phyloP scores from a whole-genome alignment of 2,329 filamentous ascomycete genomes.

The Raffaelea deltoideospora region DNA sequence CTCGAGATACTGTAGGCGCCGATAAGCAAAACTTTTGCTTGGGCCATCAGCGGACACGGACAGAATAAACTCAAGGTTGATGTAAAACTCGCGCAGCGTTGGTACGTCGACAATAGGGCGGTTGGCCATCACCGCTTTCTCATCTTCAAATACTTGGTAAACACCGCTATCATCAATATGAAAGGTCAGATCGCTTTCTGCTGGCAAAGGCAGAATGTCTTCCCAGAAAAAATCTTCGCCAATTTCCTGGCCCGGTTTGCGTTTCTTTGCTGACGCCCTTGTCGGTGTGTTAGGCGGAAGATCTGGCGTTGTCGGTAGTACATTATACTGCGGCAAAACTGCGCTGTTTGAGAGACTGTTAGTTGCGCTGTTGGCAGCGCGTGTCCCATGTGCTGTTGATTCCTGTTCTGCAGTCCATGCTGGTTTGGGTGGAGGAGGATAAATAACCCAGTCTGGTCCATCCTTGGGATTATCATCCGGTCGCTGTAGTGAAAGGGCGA shows the following conservation, averaged over 20 bases:
- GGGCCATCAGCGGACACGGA: constrained; percentile 89
- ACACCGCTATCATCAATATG: constrained; percentile 71
- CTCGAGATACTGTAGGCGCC: constrained; percentile 86
- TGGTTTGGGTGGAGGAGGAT: constrained; percentile 81
- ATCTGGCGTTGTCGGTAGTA: not conserved
- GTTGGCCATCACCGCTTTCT: constrained; percentile 43
- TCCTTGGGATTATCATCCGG: constrained; percentile 80
- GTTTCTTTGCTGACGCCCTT: constrained; percentile 30
- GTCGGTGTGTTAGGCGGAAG: constrained; percentile 8
- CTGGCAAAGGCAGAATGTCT: constrained; percentile 45
- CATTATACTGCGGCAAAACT: constrained; percentile 14
- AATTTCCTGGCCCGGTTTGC: constrained; percentile 81
- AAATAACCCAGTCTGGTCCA: constrained; percentile 68
- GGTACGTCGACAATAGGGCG: constrained; percentile 71
- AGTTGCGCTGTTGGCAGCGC: constrained; percentile 19
- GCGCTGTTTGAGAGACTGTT: constrained; percentile 34
- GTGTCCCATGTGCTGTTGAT: constrained; percentile 11
- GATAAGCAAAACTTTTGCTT: constrained; percentile 92
- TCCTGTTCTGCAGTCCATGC: constrained; percentile 56
- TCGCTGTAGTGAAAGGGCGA: constrained; percentile 68
- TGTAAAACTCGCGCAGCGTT: constrained; percentile 86
- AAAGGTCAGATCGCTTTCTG: constrained; percentile 55
- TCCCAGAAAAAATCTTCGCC: constrained; percentile 83
- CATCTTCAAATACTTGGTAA: constrained; percentile 77
- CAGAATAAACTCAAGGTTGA: constrained; percentile 78